phyloP scores from a whole-genome alignment of 805 yeast genomes.

The Torulaspora microellipsoides region DNA sequence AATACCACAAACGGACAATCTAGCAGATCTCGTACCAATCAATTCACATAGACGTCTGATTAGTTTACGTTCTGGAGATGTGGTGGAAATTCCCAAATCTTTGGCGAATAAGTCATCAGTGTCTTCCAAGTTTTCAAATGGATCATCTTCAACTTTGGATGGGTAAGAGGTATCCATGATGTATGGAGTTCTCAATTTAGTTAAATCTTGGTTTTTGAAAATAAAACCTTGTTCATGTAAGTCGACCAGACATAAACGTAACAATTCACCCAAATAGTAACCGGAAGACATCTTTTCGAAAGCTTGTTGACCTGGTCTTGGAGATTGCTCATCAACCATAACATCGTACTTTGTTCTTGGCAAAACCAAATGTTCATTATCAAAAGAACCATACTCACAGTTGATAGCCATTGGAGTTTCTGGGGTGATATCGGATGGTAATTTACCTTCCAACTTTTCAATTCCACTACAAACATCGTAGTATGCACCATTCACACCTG shows the following conservation, averaged over 20 bases:
- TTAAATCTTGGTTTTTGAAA: slow-evolving; percentile 64
- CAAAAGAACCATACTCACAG: slow-evolving; percentile 98
- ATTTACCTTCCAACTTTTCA: slow-evolving; percentile 73
- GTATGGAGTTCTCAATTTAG: slow-evolving; percentile 58
- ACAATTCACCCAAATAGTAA: slow-evolving; percentile 87
- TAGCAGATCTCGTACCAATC: slow-evolving; percentile 88
- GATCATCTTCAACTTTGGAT: slow-evolving; percentile 82
- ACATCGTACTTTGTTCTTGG: slow-evolving; percentile 90
- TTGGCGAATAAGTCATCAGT: slow-evolving; percentile 61
- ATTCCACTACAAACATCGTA: slow-evolving; percentile 69
- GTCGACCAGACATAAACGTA: slow-evolving; percentile 76
- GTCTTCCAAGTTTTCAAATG: slow-evolving; percentile 74
- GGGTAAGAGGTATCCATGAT: slow-evolving; percentile 88
- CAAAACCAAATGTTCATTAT: slow-evolving; percentile 74
- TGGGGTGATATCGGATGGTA: slow-evolving; percentile 56
- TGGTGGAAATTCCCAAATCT: slow-evolving; percentile 59
- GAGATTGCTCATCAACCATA: slow-evolving; percentile 75
- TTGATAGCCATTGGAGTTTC: slow-evolving; percentile 88
- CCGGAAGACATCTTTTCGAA: slow-evolving; percentile 98
- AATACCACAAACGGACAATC: slow-evolving; percentile 90
- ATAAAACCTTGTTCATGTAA: slow-evolving; percentile 58
- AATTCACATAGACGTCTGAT: slow-evolving; percentile 79
- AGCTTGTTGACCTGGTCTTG: slow-evolving; percentile 93
- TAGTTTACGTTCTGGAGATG: slow-evolving; percentile 72
- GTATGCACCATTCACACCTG: slow-evolving; percentile 97